Base-by-base conservation (phyloP, 257 asterid genomes). In the Solanum tarapatanum region DNA sequence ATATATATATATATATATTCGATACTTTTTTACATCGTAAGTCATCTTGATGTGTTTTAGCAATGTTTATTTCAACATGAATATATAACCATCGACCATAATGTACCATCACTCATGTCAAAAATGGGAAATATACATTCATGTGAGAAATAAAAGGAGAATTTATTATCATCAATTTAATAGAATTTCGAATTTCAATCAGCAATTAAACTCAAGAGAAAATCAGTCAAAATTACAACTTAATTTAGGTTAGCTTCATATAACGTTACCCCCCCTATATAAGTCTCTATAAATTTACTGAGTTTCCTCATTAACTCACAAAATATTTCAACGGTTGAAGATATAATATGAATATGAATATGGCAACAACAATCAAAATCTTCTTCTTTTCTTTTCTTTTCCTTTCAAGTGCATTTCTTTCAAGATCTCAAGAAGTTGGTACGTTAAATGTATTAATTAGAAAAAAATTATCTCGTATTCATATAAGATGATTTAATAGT, bases 341-440 rank as follows among this genome's bases (percentile, higher is more conserved):
- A 76, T 76, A 76, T 76, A n/a, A 32, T 72, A 68, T 77, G 64
- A 76, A 76, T 13, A 39, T 76, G 83, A 79, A 79, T 16, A 79
- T 79, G 84, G 9, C 37, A 43, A 30, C 64, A 79, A 35, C 37
- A 35, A 41, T 55, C 9, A 79, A 79, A 43, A 24, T 43, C 5
- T 24, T 79, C 14, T 79, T 43, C 37, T 24, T 79, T 24, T 79
- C 36, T 13, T 41, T 24, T 79, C 24, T 79, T 24, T 79, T 79
- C 84, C 64, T 79, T 79, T 43, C 84, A 43, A 79, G 16, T 23
- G 87, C 91, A 87, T 86, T 75, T 73, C 64, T 86, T 17, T 35
- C 90, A 39, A 83, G 28, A 86, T 93, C 94, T 69, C 90, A 87
- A 48, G 92, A 94, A 92, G 91, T 92, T 72, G 98, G 94, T 90